A percentile compares a stretch with the other conserved stretches of the same genome.
phyloP scores from a whole-genome alignment of 2,329 filamentous ascomycete species.

The Cladosporium sp. region DNA sequence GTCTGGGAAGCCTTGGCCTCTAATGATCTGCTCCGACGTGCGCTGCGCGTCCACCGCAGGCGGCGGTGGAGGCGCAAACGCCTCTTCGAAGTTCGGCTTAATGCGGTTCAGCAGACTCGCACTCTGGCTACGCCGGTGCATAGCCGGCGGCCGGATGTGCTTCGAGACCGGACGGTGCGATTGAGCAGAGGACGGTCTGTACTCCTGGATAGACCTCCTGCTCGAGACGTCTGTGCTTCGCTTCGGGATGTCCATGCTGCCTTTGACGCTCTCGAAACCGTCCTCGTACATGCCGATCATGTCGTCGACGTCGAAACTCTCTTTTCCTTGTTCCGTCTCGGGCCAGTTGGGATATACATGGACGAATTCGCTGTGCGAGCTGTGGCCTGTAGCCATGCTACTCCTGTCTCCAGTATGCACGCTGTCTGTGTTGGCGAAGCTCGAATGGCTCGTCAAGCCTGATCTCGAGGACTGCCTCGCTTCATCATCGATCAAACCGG shows the following conservation, averaged over 20 bases:
- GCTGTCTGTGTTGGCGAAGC: slow-evolving; percentile 47
- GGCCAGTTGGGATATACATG: slow-evolving; percentile 43
- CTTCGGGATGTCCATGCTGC: slow-evolving; percentile 25
- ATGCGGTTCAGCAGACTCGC: slow-evolving; percentile 25
- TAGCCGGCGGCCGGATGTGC: background rate
- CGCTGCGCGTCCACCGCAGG: slow-evolving; percentile 4
- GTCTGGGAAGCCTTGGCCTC: slow-evolving; percentile 1
- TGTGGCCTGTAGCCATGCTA: slow-evolving; percentile 73
- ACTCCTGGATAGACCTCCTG: slow-evolving; percentile 2
- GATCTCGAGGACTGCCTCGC: slow-evolving; percentile 54
- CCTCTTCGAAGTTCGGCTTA: slow-evolving; percentile 13
- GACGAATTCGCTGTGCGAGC: slow-evolving; percentile 64
- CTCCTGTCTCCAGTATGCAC: slow-evolving; percentile 69
- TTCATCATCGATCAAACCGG: slow-evolving; percentile 17
- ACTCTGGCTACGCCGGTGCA: slow-evolving; percentile 29
- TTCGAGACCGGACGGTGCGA: background rate
- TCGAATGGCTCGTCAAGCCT: slow-evolving; percentile 53
- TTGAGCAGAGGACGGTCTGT: slow-evolving; percentile 7
- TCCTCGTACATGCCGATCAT: slow-evolving; percentile 56
- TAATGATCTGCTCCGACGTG: slow-evolving; percentile 5
- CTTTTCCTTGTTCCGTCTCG: slow-evolving; percentile 19
- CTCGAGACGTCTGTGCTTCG: slow-evolving; percentile 18
- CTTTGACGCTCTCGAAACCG: slow-evolving; percentile 41
- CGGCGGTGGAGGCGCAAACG: slow-evolving; percentile 11
- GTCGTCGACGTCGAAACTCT: slow-evolving; percentile 45